Conservation (phyloP, 805 yeast genomes). For the Metschnikowia reukaufii region DNA sequence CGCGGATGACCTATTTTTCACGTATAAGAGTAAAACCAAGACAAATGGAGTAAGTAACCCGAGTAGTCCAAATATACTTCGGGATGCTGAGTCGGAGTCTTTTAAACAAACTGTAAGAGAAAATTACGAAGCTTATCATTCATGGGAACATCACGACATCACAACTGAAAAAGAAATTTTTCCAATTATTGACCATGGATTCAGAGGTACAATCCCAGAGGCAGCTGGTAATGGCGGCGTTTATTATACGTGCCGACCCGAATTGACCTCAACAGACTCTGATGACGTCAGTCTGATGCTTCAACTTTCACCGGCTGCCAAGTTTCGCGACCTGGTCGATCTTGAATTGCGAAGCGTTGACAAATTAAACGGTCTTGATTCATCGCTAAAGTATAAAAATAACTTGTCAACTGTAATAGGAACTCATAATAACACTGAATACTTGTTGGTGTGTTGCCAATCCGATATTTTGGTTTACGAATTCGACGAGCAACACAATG, state of each 20-base stretch:
- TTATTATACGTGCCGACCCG: background rate
- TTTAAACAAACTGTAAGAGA: background rate
- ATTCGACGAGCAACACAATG: constrained; percentile 27
- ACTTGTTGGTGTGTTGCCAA: constrained; percentile 32
- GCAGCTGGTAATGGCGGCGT: background rate
- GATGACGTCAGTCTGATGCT: constrained; percentile 17
- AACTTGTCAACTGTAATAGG: constrained; percentile 32
- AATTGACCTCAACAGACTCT: constrained; percentile 17
- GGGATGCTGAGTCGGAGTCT: background rate
- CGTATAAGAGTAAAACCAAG: background rate
- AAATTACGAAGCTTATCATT: constrained; percentile 21
- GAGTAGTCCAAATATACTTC: background rate
- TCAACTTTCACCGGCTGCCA: constrained; percentile 33
- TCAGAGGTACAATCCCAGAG: background rate
- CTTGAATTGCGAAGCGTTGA: constrained; percentile 26
- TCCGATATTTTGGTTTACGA: constrained; percentile 37
- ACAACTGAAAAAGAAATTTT: background rate
- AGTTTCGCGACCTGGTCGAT: constrained; percentile 34
- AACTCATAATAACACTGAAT: constrained; percentile 18
- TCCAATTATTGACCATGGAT: constrained; percentile 16
- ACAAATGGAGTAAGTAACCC: background rate
- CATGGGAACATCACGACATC: constrained; percentile 32
- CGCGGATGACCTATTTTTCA: background rate
- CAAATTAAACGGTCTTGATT: constrained; percentile 22
- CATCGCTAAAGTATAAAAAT: constrained; percentile 41